phyloP scores from a whole-genome alignment of 495 filamentous ascomycete genomes.

The Penicillium herquei region DNA sequence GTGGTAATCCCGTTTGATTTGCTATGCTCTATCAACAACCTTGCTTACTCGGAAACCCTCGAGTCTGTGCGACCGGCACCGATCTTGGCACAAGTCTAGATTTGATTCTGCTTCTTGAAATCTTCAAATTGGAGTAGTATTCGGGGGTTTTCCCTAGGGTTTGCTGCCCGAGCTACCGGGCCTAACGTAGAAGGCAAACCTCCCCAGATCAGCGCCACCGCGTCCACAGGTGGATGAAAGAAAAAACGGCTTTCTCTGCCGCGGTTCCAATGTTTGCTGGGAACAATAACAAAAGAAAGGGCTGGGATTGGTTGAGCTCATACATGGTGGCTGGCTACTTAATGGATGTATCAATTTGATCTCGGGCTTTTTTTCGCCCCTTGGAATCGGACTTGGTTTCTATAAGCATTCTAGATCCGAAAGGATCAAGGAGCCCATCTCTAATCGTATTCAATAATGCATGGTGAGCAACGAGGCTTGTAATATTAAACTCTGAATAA shows the following conservation, averaged over 20 bases:
- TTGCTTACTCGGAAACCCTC: constrained; percentile 4
- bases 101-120: background rate
- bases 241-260: background rate
- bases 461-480: no score
- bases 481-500: no score
- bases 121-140: background rate
- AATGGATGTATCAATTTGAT: constrained; percentile 18
- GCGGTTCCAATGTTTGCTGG: background rate
- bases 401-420: background rate
- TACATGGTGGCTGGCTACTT: constrained; percentile 5
- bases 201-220: background rate
- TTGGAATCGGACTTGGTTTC: background rate
- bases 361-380: constrained; percentile 5
- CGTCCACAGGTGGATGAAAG: background rate
- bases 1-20: no score
- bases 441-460: no score
- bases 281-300: no score
- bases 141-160: background rate
- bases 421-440: no score
- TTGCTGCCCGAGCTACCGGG: constrained; percentile 14
- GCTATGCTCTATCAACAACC: background rate
- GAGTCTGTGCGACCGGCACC: constrained; percentile 4
- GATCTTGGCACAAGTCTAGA: constrained; percentile 5
- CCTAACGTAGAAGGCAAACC: background rate
- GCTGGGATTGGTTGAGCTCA: background rate